phyloP scores from a whole-genome alignment of 2,329 filamentous ascomycete genomes.

The Parasarocladium wereldwijsianum region DNA sequence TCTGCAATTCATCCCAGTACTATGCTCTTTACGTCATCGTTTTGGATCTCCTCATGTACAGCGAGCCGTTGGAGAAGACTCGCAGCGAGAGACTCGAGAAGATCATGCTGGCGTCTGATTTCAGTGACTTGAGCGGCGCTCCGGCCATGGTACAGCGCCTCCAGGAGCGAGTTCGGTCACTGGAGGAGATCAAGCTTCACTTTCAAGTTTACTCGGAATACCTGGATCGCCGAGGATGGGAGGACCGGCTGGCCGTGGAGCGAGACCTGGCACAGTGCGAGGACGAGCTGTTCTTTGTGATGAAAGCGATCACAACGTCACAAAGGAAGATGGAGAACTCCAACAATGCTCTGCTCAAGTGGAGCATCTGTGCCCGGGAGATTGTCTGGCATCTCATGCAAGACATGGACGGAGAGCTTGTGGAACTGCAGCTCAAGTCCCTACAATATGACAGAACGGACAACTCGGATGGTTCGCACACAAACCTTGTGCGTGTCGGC shows the following conservation, averaged over 20 bases:
- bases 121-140: conserved; percentile 86
- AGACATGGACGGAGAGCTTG: conserved; percentile 72
- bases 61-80: conserved; percentile 93
- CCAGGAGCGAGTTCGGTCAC: conserved; percentile 81
- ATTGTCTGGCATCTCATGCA: conserved; percentile 95
- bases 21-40: conserved; percentile 98
- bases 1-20: conserved; percentile 95
- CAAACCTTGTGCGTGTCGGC: conserved; percentile 80
- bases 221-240: conserved; percentile 80
- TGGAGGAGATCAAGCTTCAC: conserved; percentile 91
- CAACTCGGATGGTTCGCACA: conserved; percentile 92
- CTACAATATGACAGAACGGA: conserved; percentile 91
- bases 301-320: conserved; percentile 97
- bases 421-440: conserved; percentile 84
- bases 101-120: conserved; percentile 97
- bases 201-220: conserved; percentile 87
- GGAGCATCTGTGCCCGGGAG: conserved; percentile 87
- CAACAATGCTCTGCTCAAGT: conserved; percentile 68
- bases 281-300: conserved; percentile 97
- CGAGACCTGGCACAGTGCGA: conserved; percentile 79
- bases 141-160: conserved; percentile 85
- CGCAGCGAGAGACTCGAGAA: conserved; percentile 89
- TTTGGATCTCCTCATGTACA: conserved; percentile 88
- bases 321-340: conserved; percentile 71
- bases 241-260: conserved; percentile 78